Base-by-base conservation (phyloP, 805 yeast species). In the Myxozyma melibiosi region DNA sequence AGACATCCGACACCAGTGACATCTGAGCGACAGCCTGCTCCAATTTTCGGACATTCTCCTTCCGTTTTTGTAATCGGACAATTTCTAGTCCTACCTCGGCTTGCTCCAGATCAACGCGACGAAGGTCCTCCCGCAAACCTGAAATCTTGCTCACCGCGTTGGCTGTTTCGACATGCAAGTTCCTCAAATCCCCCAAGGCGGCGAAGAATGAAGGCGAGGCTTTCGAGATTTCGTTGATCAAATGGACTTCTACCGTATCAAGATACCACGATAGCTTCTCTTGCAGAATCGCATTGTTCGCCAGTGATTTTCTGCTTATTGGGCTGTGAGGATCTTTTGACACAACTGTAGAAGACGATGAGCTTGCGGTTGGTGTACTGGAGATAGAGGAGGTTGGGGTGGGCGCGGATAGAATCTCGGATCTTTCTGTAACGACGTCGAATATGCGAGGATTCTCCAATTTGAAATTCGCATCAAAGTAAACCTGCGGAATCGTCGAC, bases 401-500 rank as follows among this genome's bases (percentile, higher is more conserved):
- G n/a, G 49, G 34, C 5, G 64, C 45, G 9, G 64, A 46, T 13
- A 65, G 52, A 20, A 82, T 73, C 18, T 80, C 79, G 1, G 82
- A 73, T 39, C 80, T 80, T 42, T 84, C 90, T 13, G 87, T 78
- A 1, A 91, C 96, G 57, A 80, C 76, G 53, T 84, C 83, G 70
- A 92, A 92, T 1, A 85, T 78, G 55, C 96, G 78, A 5, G 97
- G 97, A 68, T 94, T 90, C 65, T 94, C 97, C 38, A 94, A 76
- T 62, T 88, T 78, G 72, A 94, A 94, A 39, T 83, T 80, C 6
- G 80, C 75, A 25, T 80, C 80, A 61, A 86, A 84, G 65, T 81
- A 94, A 1, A 89, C 81, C 1, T 74, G 71, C 0, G 99, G 98
- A 4, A 94, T 80, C 57, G 76, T 69, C 6, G 72, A 64, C 45